Conservation (phyloP, 495 filamentous ascomycete genomes). For the Cairneyella variabilis region DNA sequence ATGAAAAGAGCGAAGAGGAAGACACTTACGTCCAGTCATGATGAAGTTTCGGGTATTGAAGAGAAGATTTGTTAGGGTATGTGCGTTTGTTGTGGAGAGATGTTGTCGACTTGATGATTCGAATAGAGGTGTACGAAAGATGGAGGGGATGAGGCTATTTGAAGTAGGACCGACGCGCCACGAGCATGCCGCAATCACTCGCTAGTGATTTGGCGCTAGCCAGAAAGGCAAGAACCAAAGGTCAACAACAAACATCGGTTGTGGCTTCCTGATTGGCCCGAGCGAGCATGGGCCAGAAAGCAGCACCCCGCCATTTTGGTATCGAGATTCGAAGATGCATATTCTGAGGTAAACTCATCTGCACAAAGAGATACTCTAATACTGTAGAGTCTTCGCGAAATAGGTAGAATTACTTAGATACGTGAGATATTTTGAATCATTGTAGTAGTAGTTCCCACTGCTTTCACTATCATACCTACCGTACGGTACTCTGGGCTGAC, state of each 20-base stretch:
- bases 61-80: not conserved
- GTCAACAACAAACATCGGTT: constrained; percentile 19
- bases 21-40: constrained; percentile 30
- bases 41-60: constrained; percentile 17
- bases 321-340: not conserved
- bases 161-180: constrained; percentile 19
- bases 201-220: constrained; percentile 9
- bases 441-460: not conserved
- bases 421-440: no score
- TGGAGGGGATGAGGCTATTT: constrained; percentile 20
- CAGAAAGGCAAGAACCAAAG: constrained; percentile 6
- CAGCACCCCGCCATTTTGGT: no score
- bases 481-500: no score
- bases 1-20: not conserved
- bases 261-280: no score
- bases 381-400: not conserved
- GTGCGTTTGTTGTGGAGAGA: constrained; percentile 1
- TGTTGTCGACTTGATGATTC: constrained; percentile 10
- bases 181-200: constrained; percentile 19
- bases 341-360: no score
- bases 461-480: no score
- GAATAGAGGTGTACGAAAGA: constrained; percentile 14
- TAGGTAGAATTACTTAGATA: not conserved
- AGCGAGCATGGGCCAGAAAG: no score
- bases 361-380: no score